Evolutionary conservation across 2,329 filamentous ascomycete genomes (phyloP), one percentile per base, ranked within the genome.

Genomic region (Fonsecaea pugnacius): DNA sequence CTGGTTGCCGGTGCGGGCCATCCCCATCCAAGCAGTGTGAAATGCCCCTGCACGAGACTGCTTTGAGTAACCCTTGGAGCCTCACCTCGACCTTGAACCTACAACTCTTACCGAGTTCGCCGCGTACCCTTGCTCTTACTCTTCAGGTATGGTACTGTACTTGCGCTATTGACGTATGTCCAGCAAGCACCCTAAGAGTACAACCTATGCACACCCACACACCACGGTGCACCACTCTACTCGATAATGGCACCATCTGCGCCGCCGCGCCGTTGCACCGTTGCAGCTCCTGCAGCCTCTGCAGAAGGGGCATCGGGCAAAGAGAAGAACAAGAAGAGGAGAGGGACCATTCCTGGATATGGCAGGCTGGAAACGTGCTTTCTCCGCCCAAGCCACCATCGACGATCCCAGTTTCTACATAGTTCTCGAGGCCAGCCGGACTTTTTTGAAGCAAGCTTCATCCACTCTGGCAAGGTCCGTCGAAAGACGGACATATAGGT

Each of bases 91-190:
- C 43, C 43, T 18, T 21, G 40, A 48, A 48, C 12, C 24, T 32
- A 46, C 54, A 57, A 57, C 54, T 57, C 8, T 57, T 40, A 21
- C 54, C 54, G 54, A 43, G 27, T 33, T 16, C 35, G 18, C 38
- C 54, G 35, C 16, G 43, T 48, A 24, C 36, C 21, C 18, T 32
- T 57, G 35, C 33, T 12, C 24, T 33, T 36, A 57, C 16, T 46
- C 18, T 46, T 57, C 54, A 40, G 54, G 54, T 57, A 46, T 43
- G 54, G 54, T 57, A 46, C 36, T 46, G 54, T 57, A 40, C 38
- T 27, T 32, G 38, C 54, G 54, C 54, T 57, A 57, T 38, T 18
- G 54, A 43, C 32, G 54, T 24, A 27, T 21, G 43, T 24, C 43
- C 43, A 27, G 10, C 43, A 40, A 5, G 33, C 33, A 36, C 33